These are phyloP conservation scores for Aspergillus sp. DNA, from an alignment of 2,329 filamentous ascomycete genomes.

Conservation along the genomic window DNA sequence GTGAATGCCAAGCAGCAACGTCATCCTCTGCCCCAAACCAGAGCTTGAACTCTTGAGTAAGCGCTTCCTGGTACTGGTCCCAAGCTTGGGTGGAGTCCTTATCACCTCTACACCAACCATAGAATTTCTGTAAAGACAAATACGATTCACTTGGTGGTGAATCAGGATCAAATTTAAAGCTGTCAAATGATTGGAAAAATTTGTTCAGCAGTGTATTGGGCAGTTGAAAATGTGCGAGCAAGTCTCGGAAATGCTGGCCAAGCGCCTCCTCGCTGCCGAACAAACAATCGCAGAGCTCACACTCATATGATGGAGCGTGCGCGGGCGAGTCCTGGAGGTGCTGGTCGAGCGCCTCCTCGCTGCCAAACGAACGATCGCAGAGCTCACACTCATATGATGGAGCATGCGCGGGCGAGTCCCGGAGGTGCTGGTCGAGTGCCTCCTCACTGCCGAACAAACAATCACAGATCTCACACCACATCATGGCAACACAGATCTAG, in stretches of 20 bases:
- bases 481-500: not conserved
- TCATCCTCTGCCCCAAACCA: constrained; percentile 8
- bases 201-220: not conserved
- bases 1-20: constrained; percentile 6
- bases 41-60: constrained; percentile 7
- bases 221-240: not conserved
- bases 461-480: not conserved
- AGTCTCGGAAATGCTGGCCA: not conserved
- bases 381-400: not conserved
- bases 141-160: not conserved
- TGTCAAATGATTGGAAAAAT: not conserved
- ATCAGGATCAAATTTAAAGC: not conserved
- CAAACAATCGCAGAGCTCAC: not conserved
- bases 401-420: not conserved
- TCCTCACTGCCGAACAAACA: not conserved
- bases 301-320: not conserved
- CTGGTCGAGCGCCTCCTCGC: not conserved
- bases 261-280: not conserved
- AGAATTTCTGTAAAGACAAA: not conserved
- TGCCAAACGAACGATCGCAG: not conserved
- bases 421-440: not conserved
- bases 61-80: constrained; percentile 5
- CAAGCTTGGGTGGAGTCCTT: not conserved
- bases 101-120: not conserved
- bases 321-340: not conserved